Evolutionary conservation across 2,329 filamentous ascomycete species (phyloP), one percentile per base, ranked within the genome.

Genomic region (Colletotrichum somersetense): DNA sequence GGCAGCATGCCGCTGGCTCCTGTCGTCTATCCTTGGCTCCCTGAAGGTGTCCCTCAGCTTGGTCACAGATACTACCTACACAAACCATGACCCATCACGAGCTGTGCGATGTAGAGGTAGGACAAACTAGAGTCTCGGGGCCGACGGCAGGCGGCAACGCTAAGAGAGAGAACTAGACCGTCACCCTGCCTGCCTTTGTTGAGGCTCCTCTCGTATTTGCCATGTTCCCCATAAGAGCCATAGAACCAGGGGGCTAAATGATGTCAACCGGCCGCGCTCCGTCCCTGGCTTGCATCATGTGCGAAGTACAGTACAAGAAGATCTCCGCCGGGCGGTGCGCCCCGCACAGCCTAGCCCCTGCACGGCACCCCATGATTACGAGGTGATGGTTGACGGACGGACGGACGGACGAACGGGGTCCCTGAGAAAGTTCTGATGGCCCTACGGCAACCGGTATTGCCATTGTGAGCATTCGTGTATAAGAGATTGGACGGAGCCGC

Each of bases 201-300:
- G 63, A n/a, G 59, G 58, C 53, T 58, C 48, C 64, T 71, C 69
- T 68, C 69, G 66, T 69, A 64, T 69, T 64, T 69, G 58, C 42
- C 55, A 46, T 55, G 46, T 30, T 58, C 65, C 46, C 69, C 65
- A 72, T 50, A 5, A 20, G 38, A 11, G 26, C 68, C 12, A 16
- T 11, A 44, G 6, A 42, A 35, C 30, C 14, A 20, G 67, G 33
- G 46, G 46, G n/a, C 33, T 40, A 50, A 44, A 64, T 69, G 53
- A 72, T 69, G 69, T 72, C 66, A 69, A 72, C 40, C 58, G 42
- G 68, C 52, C 33, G 44, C 52, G 58, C 68, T 40, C 8, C 50
- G 58, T 44, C 66, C 59, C 30, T 64, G 52, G 42, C 50, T 58
- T 59, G 63, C 64, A 72, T 72, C 62, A 71, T 68, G 68, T 40